phyloP scores from a whole-genome alignment of 1,284 basidiomycete species.

The Mycosarcoma mackinlayi region DNA sequence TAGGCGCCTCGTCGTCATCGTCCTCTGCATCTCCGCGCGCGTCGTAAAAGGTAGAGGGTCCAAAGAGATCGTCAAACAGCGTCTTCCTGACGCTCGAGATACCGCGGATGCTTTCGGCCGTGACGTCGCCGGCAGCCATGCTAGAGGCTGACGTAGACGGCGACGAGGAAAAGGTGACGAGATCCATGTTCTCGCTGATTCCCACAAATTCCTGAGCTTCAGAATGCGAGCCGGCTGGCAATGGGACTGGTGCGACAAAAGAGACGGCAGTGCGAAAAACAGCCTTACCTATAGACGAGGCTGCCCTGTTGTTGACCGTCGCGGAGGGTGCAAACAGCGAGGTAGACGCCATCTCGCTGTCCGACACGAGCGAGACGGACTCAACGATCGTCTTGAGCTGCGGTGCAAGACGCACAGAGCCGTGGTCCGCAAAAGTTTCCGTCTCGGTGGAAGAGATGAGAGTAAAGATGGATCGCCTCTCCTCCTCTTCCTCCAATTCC shows the following conservation, averaged over 20 bases:
- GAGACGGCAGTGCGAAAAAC: conserved; percentile 23
- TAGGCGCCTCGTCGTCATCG: conserved; percentile 19
- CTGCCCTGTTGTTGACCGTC: conserved; percentile 4
- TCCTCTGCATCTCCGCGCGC: conserved; percentile 15
- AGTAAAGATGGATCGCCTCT: conserved; percentile 24
- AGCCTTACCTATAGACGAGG: conserved; percentile 2
- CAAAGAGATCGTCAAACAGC: conserved; percentile 86
- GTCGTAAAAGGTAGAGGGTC: conserved; percentile 72
- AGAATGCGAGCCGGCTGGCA: conserved; percentile 13
- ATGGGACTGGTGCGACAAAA: conserved; percentile 27
- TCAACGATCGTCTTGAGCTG: conserved; percentile 32
- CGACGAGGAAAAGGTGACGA: conserved; percentile 46
- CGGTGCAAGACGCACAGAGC: conserved; percentile 1
- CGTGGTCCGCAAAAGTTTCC: background rate
- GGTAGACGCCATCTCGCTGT: conserved; percentile 27
- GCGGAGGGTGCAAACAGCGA: conserved; percentile 2
- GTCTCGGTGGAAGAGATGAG: conserved; percentile 15
- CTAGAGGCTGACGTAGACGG: conserved; percentile 40
- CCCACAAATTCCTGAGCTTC: conserved; percentile 38
- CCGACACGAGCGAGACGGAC: conserved; percentile 36
- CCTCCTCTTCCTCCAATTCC: too few species aligned
- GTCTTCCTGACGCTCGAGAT: conserved; percentile 77
- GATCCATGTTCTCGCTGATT: conserved; percentile 48
- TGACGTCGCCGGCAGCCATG: conserved; percentile 10
- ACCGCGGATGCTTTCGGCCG: conserved; percentile 71